A percentile compares a stretch with the other conserved stretches of the same genome.
Evolutionary conservation across 305 asterid genomes (phyloP).

Genomic region (Ilex paraguariensis): DNA sequence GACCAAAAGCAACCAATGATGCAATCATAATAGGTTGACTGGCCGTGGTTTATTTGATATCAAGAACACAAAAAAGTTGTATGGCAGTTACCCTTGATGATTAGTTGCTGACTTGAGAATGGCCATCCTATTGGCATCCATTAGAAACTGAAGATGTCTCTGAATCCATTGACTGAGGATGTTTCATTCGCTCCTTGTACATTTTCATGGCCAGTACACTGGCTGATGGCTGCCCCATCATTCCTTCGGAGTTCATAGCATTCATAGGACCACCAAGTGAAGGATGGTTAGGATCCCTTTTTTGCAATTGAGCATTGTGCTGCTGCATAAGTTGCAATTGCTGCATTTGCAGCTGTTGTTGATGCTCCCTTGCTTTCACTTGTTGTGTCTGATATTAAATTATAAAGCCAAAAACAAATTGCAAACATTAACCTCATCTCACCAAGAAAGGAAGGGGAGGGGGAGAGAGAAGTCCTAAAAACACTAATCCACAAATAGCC

Average conservation of each 20-base stretch:
- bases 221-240: slow-evolving; percentile 96
- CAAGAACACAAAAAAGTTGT: slow-evolving; percentile 9
- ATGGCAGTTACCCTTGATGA: slow-evolving; percentile 78
- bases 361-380: slow-evolving; percentile 92
- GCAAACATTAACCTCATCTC: background rate
- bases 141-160: slow-evolving; percentile 72
- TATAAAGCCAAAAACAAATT: background rate
- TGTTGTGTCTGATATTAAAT: slow-evolving; percentile 59
- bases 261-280: slow-evolving; percentile 81
- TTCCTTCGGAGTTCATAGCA: slow-evolving; percentile 64
- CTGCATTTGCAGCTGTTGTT: slow-evolving; percentile 86
- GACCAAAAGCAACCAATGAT: slow-evolving; percentile 14
- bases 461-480: background rate
- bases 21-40: slow-evolving; percentile 1
- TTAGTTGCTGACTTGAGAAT: slow-evolving; percentile 82
- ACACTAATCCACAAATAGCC: slow-evolving; percentile 7
- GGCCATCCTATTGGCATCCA: slow-evolving; percentile 95
- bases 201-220: slow-evolving; percentile 91
- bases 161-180: slow-evolving; percentile 83
- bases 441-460: background rate
- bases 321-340: slow-evolving; percentile 96
- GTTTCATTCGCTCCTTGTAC: slow-evolving; percentile 95
- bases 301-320: slow-evolving; percentile 80
- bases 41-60: slow-evolving; percentile 7
- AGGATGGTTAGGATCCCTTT: slow-evolving; percentile 94